Conservation (phyloP, 257 asterid genomes). For the Mentha longifolia region DNA sequence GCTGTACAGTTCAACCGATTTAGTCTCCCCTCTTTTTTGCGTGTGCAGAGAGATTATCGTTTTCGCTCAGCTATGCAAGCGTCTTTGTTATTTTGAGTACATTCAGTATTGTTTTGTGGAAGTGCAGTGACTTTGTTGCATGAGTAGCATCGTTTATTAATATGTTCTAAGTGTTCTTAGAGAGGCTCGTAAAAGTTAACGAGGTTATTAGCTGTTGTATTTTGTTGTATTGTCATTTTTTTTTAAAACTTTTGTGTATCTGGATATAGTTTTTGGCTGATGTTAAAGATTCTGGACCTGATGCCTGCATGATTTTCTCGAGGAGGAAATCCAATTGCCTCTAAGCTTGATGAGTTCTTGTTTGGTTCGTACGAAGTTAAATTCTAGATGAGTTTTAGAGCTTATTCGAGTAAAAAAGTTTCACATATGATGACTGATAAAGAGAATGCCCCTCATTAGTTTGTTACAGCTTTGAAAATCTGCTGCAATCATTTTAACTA, state of each 20-base stretch:
- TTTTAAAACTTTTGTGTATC: neutral
- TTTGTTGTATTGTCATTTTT: neutral
- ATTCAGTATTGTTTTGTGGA: neutral
- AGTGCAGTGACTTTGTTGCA: conserved; percentile 28
- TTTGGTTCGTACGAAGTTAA: neutral
- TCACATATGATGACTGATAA: neutral
- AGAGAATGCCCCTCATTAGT: neutral
- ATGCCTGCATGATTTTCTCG: neutral
- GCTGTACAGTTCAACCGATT: conserved; percentile 11
- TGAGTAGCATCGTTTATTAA: conserved; percentile 16
- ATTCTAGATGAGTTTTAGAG: neutral
- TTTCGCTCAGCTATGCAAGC: neutral
- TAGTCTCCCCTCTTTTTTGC: neutral
- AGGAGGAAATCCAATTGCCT: neutral
- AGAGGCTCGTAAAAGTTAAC: neutral
- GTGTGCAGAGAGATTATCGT: neutral
- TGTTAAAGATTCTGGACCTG: neutral
- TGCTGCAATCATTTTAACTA: conserved; percentile 12
- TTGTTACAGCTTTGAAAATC: neutral
- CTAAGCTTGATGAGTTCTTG: conserved; percentile 3
- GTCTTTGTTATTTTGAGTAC: neutral
- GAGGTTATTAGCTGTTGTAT: neutral
- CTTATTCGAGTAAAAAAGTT: neutral
- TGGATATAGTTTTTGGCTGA: neutral
- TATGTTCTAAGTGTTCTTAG: conserved; percentile 3